Base-by-base conservation (phyloP, 75 land plant genomes). In the Pseudotsuga menziesii region DNA sequence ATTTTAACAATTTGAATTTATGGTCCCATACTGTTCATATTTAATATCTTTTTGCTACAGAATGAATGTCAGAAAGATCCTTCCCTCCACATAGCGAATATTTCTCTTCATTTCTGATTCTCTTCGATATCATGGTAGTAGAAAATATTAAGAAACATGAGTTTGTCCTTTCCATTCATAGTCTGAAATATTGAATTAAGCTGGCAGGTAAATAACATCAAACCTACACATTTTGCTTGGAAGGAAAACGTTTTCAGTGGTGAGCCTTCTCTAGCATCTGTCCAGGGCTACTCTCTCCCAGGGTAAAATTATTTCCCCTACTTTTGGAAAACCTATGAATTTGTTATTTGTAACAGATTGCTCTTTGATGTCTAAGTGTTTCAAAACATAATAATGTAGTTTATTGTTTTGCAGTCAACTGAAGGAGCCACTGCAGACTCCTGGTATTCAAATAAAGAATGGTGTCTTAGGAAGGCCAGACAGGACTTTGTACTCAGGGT, bases 331-430 rank as follows among this genome's bases (percentile, higher is more conserved):
- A 25, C n/a, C 17, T 35, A 2, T 32, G 29, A 64, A 64, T 64
- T 32, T 5, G 16, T 17, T 4, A 36, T 36, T 64, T 64, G 41
- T 23, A 69, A 69, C 20, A 69, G 48, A 41, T 54, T 41, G 14
- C 13, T 69, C 20, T 67, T 20, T 39, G 44, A 35, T 67, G 9
- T 5, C 2, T 19, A 7, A 5, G 12, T 2, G 71, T 20, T 36
- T 36, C 52, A 20, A n/a, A 69, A 22, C 4, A 69, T 61, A n/a
- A 48, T 48, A 48, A 48, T 48, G 54, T 69, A 13, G 52, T n/a
- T 20, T 69, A n/a, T 69, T 41, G 39, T 69, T n/a, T 69, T 69
- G 52, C 72, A 69, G 72, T 41, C n/a, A 69, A 36, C 23, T 12
- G 4, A 41, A 36, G 44, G 48, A 36, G 3, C n/a, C 72, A 39